Evolutionary conservation across 2,329 filamentous ascomycete species (phyloP), one percentile per base, ranked within the genome.

Genomic region (Aspergillus transmontanensis): DNA sequence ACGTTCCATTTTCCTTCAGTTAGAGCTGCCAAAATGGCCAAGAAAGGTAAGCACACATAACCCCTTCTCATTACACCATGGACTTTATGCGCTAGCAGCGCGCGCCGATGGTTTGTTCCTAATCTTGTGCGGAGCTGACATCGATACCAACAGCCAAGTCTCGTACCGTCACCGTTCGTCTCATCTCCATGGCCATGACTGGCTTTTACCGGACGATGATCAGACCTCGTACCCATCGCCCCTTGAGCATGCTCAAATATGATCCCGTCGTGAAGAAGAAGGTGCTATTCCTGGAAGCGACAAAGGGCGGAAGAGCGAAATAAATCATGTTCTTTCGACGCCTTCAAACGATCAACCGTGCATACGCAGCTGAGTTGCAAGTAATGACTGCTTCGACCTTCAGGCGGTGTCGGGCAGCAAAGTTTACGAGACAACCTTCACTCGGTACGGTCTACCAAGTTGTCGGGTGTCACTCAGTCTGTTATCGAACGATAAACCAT

Each of bases 211-310:
- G 94, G 80, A 96, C 93, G 59, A 89, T 96, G 79, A 86, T 90
- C 71, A 89, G 96, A 63, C 94, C 93, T 14, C 90, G 95, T 71
- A 86, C 87, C 34, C 86, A 93, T 66, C 85, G 90, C 51, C 94
- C 96, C 61, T 87, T 99, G 81, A 96, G 93, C 83, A 95, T 99
- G 93, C 84, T 99, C 72, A 99, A 99, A 84, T 99, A 99, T 81
- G 95, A 99, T 77, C 95, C 95, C 48, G 94, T 99, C 68, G 95
- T 99, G 60, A 91, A 93, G 79, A 93, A 94, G 84, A 91, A 97
- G 82, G 95, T 99, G 36, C 85, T 99, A 34, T 99, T 99, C 81
- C 86, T 98, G 62, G 95, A 99, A 78, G 89, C 92, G 76, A 97
- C 96, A 78, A 90, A 93, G 76, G 90, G 90, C 77, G 85, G 85